Base-by-base conservation (phyloP, 495 filamentous ascomycete species). In the Penicillium steckii region DNA sequence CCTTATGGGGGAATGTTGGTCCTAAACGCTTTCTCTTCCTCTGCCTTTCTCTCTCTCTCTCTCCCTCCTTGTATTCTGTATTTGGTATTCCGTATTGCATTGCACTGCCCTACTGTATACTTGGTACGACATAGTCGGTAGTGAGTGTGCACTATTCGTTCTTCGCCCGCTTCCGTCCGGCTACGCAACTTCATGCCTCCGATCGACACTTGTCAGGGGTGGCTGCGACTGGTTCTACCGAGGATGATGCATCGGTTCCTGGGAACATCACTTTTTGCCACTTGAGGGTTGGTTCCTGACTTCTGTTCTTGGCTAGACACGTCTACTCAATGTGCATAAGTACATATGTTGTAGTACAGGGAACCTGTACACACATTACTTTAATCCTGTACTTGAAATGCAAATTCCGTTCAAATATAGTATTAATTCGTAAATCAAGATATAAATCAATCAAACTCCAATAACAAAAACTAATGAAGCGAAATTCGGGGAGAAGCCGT, bases 191-290 rank as follows among this genome's bases (percentile, higher is more conserved):
- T 37, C 33, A 37, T 37, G 15, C 13, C n/a, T n/a, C 53, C 41
- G 61, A 64, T 62, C 62, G 53, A 56, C 61, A 57, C 43, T n/a
- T 56, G 48, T 48, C 57, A 64, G 49, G 61, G 33, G 33, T 37
- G 52, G 53, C 23, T 50, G 23, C 32, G 51, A 58, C 50, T 57
- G 57, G 48, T 47, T 56, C 45, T 57, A 50, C 58, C 58, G 54
- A 57, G 48, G 50, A 53, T 42, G 56, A 55, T 40, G 30, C 15
- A 50, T 25, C 44, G 47, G 56, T 60, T 56, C 57, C 57, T 55
- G 52, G 27, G 44, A 47, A 23, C 22, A 47, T 48, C 38, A n/a
- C 5, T 15, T n/a, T 37, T 37, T 15, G 33, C 33, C 33, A 37
- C 33, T 27, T 37, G 33, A 37, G 26, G 4, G 33, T 15, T 37